Conservation (phyloP, 345 rosid genomes). For the Gossypioides kirkii region DNA sequence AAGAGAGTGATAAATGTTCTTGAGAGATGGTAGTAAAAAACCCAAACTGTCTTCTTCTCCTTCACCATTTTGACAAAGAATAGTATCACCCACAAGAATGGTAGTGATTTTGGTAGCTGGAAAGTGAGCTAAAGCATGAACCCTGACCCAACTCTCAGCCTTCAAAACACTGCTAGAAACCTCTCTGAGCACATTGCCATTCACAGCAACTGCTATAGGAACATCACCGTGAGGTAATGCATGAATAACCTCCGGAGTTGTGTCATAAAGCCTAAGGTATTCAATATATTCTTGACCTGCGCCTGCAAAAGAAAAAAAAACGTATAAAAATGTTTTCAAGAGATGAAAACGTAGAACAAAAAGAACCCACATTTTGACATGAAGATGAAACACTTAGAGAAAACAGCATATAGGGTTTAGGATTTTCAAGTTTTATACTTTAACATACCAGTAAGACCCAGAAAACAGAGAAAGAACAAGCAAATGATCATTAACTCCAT, state of each 20-base stretch:
- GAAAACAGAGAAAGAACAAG: slow-evolving; percentile 36
- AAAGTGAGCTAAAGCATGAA: slow-evolving; percentile 54
- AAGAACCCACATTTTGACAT: neutral
- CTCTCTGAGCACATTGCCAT: slow-evolving; percentile 35
- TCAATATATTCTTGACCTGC: slow-evolving; percentile 53
- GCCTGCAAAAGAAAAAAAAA: slow-evolving; percentile 25
- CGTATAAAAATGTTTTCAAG: neutral
- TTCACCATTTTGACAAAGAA: slow-evolving; percentile 36
- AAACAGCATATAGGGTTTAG: neutral
- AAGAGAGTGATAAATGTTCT: slow-evolving; percentile 59
- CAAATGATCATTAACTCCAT: slow-evolving; percentile 19
- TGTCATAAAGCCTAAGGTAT: slow-evolving; percentile 28
- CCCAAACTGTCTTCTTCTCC: slow-evolving; percentile 32
- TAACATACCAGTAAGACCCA: slow-evolving; percentile 46
- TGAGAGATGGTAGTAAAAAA: slow-evolving; percentile 40
- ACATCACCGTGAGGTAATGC: slow-evolving; percentile 24
- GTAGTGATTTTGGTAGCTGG: slow-evolving; percentile 61
- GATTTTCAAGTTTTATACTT: neutral
- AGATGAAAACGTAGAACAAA: slow-evolving; percentile 6
- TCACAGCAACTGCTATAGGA: slow-evolving; percentile 46
- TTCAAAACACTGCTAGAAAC: slow-evolving; percentile 51
- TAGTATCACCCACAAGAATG: slow-evolving; percentile 44
- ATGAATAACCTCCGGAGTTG: slow-evolving; percentile 26
- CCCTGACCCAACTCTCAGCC: slow-evolving; percentile 73
- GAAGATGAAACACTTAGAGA: neutral